A percentile compares a stretch with the other conserved stretches of the same genome.
Conservation (phyloP, 441 rosid genomes). For the Metrosideros polymorpha region DNA sequence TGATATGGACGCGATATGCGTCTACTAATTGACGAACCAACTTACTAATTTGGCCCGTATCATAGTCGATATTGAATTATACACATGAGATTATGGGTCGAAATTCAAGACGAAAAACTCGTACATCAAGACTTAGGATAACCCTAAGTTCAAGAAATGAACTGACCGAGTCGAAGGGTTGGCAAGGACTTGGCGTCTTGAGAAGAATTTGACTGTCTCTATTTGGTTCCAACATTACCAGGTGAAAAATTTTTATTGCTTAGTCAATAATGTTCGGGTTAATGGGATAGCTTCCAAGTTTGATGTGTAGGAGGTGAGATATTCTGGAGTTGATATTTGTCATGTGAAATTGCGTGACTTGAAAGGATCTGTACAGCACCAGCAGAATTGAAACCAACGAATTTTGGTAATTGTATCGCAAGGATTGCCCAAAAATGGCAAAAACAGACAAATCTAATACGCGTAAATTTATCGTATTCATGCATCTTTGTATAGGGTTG, state of each 20-base stretch:
- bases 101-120: not conserved
- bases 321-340: not conserved
- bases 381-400: not conserved
- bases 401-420: not conserved
- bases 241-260: not conserved
- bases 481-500: not conserved
- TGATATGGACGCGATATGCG: not conserved
- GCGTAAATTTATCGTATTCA: not conserved
- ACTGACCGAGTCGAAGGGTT: not conserved
- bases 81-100: not conserved
- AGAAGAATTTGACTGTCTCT: fast-evolving
- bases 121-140: not conserved
- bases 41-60: not conserved
- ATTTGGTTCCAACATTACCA: not conserved
- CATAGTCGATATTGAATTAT: not conserved
- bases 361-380: not conserved
- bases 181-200: not conserved
- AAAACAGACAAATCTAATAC: not conserved
- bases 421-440: not conserved
- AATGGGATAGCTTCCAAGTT: not conserved
- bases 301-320: not conserved
- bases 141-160: not conserved
- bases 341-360: not conserved
- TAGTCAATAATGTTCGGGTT: not conserved
- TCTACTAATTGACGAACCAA: not conserved